A percentile compares a stretch with the other conserved stretches of the same genome.
Evolutionary conservation across 352 stramenopile genomes (phyloP).

Genomic region (Pythium phragmiticola): DNA sequence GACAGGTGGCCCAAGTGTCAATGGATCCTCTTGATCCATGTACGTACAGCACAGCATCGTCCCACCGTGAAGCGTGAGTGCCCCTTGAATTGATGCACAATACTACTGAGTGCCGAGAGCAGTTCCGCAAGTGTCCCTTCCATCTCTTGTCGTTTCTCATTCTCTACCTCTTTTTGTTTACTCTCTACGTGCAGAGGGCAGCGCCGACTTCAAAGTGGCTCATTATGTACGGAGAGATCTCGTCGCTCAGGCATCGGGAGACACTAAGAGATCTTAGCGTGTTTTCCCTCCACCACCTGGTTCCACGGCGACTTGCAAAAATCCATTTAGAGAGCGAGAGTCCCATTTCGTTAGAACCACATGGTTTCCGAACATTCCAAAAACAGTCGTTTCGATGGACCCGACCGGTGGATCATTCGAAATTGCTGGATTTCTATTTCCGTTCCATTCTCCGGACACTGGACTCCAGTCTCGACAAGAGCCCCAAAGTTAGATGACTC

Average conservation of each 20-base stretch:
- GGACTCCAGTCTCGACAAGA: too few species aligned
- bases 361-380: background rate
- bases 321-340: background rate
- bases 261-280: background rate
- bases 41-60: background rate
- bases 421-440: too few species aligned
- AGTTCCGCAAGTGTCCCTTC: background rate
- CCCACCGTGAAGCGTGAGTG: background rate
- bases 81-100: background rate
- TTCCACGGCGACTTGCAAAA: background rate
- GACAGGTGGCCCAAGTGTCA: too few species aligned
- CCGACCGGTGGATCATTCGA: too few species aligned
- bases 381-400: background rate
- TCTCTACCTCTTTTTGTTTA: background rate
- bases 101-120: background rate
- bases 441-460: too few species aligned
- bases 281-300: background rate
- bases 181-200: background rate
- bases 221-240: slow-evolving; percentile 3
- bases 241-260: background rate
- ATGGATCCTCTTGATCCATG: background rate
- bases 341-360: slow-evolving; percentile 2
- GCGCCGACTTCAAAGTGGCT: slow-evolving; percentile 2
- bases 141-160: background rate
- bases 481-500: too few species aligned